Base-by-base conservation (phyloP, 768 basidiomycete genomes). In the Sistotremastrum niveocremeum region DNA sequence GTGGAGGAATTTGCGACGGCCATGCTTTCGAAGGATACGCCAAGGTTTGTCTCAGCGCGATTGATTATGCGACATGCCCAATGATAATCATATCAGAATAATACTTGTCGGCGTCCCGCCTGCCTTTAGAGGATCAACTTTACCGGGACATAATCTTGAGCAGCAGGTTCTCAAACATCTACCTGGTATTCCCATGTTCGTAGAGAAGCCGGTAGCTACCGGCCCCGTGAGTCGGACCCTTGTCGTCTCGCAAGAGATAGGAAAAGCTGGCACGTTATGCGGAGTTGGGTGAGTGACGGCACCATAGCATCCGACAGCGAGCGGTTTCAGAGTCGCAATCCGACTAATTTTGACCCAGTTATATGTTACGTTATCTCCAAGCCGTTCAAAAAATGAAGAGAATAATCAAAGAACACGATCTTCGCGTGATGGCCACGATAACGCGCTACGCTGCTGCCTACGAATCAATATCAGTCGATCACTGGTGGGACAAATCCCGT, bases 351-450 rank as follows among this genome's bases (percentile, higher is more conserved):
- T 47, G 49, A 8, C 52, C 51, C 31, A 59, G 61, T 7, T 63
- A 62, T 46, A 70, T 71, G 66, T 57, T 71, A 44, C 59, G 68
- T 44, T 68, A 70, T 57, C 62, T 69, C 33, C 61, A 65, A 57
- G 70, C 66, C 47, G 71, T 73, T 3, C 70, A 70, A 52, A 65
- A 63, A 58, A 71, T 72, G 65, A 68, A 68, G 62, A 54, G 10
- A 5, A 72, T 72, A 53, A 70, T 74, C 56, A 58, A 62, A 51
- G 68, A 72, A 42, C 71, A 73, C 59, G 61, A 67, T 47, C 56
- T 74, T 44, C 64, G 64, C 39, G 70, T 74, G 39, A 72, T 73
- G 71, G 69, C 69, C 12, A 73, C 72, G 37, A 64, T 67, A 45
- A 71, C 71, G 1, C 58, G 71, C 49, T 74, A 73, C 59, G 64